Percentiles rank a stretch among this genome's conserved stretches.
These are phyloP conservation scores for Candida tallmaniae DNA, from an alignment of 805 yeast species.

Conservation along the genomic window DNA sequence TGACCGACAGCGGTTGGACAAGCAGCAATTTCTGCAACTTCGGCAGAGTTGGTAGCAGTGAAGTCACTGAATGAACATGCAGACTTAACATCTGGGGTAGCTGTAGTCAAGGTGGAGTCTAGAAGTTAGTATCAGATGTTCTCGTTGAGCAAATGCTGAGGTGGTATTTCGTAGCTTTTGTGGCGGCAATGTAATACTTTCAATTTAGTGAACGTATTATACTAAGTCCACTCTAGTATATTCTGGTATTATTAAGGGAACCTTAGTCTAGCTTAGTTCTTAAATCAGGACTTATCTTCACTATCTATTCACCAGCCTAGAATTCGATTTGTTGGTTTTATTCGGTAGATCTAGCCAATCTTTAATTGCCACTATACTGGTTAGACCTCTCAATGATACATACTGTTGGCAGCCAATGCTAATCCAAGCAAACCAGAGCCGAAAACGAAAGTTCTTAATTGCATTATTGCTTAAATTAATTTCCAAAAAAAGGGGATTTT, in stretches of 20 bases:
- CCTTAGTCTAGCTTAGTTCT: no score
- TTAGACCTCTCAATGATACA: no score
- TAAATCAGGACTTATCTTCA: no score
- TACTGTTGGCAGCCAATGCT: slow-evolving; percentile 31
- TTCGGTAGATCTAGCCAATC: no score
- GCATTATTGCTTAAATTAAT: slow-evolving; percentile 35
- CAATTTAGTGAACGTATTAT: no score
- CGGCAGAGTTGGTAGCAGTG: slow-evolving; percentile 77
- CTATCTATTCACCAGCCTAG: no score
- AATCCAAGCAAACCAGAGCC: slow-evolving; percentile 48
- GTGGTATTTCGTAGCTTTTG: no score
- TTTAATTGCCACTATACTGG: no score
- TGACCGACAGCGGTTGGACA: slow-evolving; percentile 84
- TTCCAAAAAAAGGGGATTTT: slow-evolving; percentile 6
- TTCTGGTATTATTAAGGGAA: no score
- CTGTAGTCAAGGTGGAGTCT: slow-evolving; percentile 44
- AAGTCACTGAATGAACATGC: slow-evolving; percentile 59
- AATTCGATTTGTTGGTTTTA: no score
- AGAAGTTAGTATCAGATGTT: slow-evolving; percentile 3
- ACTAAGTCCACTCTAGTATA: no score
- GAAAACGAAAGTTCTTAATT: slow-evolving; percentile 48
- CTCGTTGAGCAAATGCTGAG: no score
- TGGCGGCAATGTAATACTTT: not conserved
- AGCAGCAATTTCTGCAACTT: slow-evolving; percentile 65
- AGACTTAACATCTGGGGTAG: slow-evolving; percentile 53